phyloP scores from a whole-genome alignment of 805 yeast species.

The Cyberlindnera euphorbiiphila region DNA sequence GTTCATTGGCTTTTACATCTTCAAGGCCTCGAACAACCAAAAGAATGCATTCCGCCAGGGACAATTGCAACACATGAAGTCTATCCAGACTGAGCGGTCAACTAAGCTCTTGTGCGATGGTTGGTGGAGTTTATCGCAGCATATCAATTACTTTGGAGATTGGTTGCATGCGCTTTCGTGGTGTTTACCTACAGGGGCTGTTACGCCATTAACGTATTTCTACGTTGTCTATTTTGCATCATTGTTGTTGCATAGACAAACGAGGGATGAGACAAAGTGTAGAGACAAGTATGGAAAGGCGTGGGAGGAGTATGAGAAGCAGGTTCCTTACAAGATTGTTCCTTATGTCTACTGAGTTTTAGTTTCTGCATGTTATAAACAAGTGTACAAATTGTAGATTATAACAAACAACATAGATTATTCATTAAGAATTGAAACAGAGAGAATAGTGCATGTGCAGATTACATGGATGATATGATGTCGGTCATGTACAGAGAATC shows the following conservation, averaged over 20 bases:
- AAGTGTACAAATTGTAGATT: neutral
- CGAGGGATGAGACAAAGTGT: constrained; percentile 90
- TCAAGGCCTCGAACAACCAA: constrained; percentile 80
- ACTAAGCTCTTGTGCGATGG: constrained; percentile 82
- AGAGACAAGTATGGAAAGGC: constrained; percentile 76
- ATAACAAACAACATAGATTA: too few species aligned
- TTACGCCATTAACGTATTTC: constrained; percentile 81
- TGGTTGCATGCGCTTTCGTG: constrained; percentile 89
- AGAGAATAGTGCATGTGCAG: too few species aligned
- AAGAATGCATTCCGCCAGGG: constrained; percentile 83
- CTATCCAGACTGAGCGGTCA: constrained; percentile 70
- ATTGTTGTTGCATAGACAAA: constrained; percentile 82
- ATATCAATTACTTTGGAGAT: constrained; percentile 93
- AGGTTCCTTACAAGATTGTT: constrained; percentile 85
- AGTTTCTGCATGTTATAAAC: too few species aligned
- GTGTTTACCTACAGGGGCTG: constrained; percentile 86
- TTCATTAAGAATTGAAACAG: too few species aligned
- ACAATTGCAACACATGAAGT: constrained; percentile 60
- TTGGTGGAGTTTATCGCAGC: constrained; percentile 95
- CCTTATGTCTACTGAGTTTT: constrained; percentile 77
- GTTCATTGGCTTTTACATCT: constrained; percentile 69
- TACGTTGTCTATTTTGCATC: constrained; percentile 80
- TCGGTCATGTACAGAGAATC: too few species aligned
- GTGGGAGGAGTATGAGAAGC: constrained; percentile 78
- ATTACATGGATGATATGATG: too few species aligned